Conservation (phyloP, 371 early-diverging fungal genomes). For the Entomophthora muscae region DNA sequence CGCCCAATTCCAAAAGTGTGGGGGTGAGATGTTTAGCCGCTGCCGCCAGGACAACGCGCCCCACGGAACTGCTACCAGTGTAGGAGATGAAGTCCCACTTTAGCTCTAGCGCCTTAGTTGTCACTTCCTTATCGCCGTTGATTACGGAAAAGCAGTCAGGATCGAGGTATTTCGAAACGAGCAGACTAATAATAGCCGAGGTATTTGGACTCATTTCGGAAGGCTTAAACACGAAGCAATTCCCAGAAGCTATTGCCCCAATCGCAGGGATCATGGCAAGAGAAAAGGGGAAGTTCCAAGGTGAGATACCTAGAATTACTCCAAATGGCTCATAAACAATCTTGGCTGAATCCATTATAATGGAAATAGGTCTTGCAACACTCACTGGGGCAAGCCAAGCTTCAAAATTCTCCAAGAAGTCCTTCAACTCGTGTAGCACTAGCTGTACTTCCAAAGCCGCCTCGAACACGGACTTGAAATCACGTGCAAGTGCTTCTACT, state of each 20-base stretch:
- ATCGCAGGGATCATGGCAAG: constrained; percentile 55
- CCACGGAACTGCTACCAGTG: constrained; percentile 75
- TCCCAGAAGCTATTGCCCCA: constrained; percentile 86
- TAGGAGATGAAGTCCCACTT: constrained; percentile 78
- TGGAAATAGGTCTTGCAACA: constrained; percentile 6
- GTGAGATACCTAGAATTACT: constrained; percentile 42
- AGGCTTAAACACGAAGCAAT: constrained; percentile 72
- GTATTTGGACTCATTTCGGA: constrained; percentile 64
- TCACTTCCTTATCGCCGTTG: constrained; percentile 55
- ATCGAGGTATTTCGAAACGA: constrained; percentile 58
- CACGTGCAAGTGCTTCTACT: constrained; percentile 44
- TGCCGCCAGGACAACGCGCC: constrained; percentile 52
- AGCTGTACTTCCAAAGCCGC: constrained; percentile 35
- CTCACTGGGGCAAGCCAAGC: constrained; percentile 27
- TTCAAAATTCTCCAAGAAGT: constrained; percentile 31
- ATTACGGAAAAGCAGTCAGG: constrained; percentile 35
- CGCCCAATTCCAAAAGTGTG: constrained; percentile 75
- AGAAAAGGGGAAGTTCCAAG: constrained; percentile 82
- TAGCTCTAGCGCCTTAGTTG: constrained; percentile 44
- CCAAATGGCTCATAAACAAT: constrained; percentile 55
- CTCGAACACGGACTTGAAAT: constrained; percentile 40
- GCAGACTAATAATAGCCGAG: constrained; percentile 29
- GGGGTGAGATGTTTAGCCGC: constrained; percentile 60
- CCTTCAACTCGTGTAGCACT: constrained; percentile 43
- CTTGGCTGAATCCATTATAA: constrained; percentile 18